Base-by-base conservation (phyloP, 1,284 basidiomycete genomes). In the Malassezia restricta region DNA sequence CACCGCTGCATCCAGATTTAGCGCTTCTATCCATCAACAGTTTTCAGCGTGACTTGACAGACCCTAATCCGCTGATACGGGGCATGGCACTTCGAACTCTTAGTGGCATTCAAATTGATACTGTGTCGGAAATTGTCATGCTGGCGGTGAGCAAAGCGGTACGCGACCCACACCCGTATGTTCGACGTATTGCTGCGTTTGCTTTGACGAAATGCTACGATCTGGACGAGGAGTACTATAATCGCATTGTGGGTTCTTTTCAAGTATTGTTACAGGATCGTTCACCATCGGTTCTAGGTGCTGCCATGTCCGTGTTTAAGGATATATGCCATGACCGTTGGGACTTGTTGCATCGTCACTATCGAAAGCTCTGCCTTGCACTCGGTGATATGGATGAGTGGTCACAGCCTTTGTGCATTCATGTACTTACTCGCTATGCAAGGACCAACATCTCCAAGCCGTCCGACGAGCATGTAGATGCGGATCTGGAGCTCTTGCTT, bases 11-110 rank as follows among this genome's bases (percentile, higher is more conserved):
- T 17, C 91, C 92, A 7, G 94, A 98, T 75, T 82, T 98, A 47
- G 86, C 94, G 0, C 77, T 99, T 33, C 79, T 99, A 24, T 92
- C 90, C 6, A 94, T 99, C 78, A 99, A 99, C 76, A 94, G 92
- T 8, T 96, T 96, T 72, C 94, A 99, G 75, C 89, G 90, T 73
- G 94, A 99, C 75, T 78, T 98, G 15, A 83, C 84, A 1, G 92
- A 98, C 68, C 78, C 83, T 7, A 94, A 85, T 56, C 92, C 94
- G 0, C 81, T 96, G 62, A 71, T 76, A n/a, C 71, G 75, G n/a
- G 86, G 87, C 9, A 94, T 94, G 89, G 87, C 88, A 3, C 76
- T 95, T 41, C 80, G 90, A n/a, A 89, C 95, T 1, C 78, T 96
- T 41, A 88, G 87, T 55, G 87, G 88, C 8, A 90, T 96, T 65